Evolutionary conservation across 2,329 filamentous ascomycete genomes (phyloP), one percentile per base, ranked within the genome.

Genomic region (Cladophialophora psammophila): DNA sequence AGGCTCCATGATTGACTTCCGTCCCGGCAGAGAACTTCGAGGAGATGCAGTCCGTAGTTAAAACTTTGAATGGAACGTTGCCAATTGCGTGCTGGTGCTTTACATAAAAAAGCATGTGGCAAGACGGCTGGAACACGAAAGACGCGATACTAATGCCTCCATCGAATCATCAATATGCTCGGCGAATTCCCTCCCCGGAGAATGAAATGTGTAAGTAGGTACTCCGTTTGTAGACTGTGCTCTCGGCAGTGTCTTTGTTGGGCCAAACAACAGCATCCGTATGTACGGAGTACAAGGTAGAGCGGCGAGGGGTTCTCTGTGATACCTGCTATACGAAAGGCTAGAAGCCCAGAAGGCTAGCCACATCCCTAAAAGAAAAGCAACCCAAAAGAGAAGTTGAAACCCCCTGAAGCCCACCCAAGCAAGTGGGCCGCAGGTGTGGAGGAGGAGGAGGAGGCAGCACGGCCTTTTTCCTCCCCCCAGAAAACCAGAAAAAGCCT

Each of bases 321-420:
- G n/a, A 8, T 48, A 20, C 6, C 45, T 18, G 18, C 18, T 26
- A 31, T 5, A 50, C 10, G 20, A 50, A 50, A 50, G 45, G 18
- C 45, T 26, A 61, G 45, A 53, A 48, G 57, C 40, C 35, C n/a
- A n/a, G n/a, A 36, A 42, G 20, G 59, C n/a, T 42, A 36, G 59
- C 59, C 34, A 53, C 59, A 34, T 20, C 34, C 34, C 31, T 20
- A 35, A 34, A 58, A 35, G 20, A 54, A 38, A 56, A 34, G 54
- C 20, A 12, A 38, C 36, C 35, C 35, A 34, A n/a, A 63, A 40
- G 32, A 52, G 45, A 31, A 34, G 34, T 32, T 61, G 32, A 20
- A 18, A 5, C 20, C 18, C 61, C 54, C 61, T 64, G 61, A 64
- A 54, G 34, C 42, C 57, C 54, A 55, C 54, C 58, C 38, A 63